Conservation (phyloP, 768 basidiomycete genomes). For the Podaxis mareebaensis region DNA sequence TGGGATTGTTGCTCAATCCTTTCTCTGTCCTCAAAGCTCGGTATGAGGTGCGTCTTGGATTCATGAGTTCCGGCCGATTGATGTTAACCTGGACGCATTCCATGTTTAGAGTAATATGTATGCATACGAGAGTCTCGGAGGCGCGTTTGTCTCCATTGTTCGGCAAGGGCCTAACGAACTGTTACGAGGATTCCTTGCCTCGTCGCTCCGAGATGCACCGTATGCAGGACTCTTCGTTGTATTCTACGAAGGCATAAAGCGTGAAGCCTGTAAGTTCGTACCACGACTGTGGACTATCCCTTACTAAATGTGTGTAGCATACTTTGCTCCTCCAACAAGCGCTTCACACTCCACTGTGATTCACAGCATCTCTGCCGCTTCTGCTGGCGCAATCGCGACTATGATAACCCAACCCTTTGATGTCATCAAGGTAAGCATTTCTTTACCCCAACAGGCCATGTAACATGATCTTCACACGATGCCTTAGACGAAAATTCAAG, state of each 20-base stretch:
- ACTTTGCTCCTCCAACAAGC: slow-evolving; percentile 43
- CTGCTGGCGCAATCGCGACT: slow-evolving; percentile 84
- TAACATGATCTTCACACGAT: not conserved
- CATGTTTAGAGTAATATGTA: slow-evolving; percentile 70
- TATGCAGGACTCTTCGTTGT: slow-evolving; percentile 91
- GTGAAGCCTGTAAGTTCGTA: slow-evolving; percentile 55
- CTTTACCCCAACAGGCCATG: not conserved
- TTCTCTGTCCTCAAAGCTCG: slow-evolving; percentile 91
- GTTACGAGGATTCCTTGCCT: slow-evolving; percentile 83
- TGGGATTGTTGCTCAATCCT: slow-evolving; percentile 87
- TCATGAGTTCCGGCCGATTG: not conserved
- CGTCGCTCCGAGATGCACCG: slow-evolving; percentile 91
- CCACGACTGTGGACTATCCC: not conserved
- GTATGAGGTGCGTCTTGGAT: slow-evolving; percentile 65
- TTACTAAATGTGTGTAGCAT: slow-evolving; percentile 22
- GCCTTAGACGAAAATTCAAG: slow-evolving; percentile 85
- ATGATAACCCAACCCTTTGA: slow-evolving; percentile 91
- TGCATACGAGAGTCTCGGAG: slow-evolving; percentile 60
- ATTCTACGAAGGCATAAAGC: slow-evolving; percentile 86
- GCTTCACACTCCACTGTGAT: slow-evolving; percentile 48
- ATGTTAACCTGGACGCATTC: not conserved
- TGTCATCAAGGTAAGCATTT: slow-evolving; percentile 73
- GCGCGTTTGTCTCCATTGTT: slow-evolving; percentile 58
- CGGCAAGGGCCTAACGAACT: slow-evolving; percentile 80
- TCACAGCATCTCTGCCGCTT: slow-evolving; percentile 70